These are phyloP conservation scores for Fusarium secorum DNA, from an alignment of 2,329 filamentous ascomycete species.

Conservation along the genomic window DNA sequence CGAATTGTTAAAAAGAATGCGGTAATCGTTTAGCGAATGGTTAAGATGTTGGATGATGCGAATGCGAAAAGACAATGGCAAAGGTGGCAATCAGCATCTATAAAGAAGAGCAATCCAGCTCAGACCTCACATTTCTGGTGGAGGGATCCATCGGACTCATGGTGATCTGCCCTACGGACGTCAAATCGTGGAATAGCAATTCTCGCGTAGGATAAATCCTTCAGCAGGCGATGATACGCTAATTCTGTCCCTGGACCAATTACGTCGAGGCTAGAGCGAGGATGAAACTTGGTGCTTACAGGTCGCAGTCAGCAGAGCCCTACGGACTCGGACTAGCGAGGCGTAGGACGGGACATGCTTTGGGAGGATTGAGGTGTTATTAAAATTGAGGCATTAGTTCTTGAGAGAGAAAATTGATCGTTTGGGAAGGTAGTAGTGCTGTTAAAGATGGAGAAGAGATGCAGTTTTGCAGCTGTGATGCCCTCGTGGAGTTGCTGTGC, in stretches of 20 bases:
- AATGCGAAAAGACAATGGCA: background rate
- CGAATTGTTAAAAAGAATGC: background rate
- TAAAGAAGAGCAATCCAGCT: background rate
- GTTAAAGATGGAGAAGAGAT: background rate
- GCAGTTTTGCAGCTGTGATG: background rate
- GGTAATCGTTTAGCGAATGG: background rate
- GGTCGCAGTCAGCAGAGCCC: conserved; percentile 8
- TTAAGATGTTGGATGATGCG: background rate
- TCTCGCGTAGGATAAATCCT: background rate
- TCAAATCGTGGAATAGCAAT: background rate
- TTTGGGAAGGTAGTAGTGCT: background rate
- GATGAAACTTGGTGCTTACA: conserved; percentile 18
- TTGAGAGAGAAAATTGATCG: fast-evolving
- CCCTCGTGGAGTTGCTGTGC: background rate
- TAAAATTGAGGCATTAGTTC: background rate
- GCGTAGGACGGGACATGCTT: background rate
- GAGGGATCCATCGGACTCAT: conserved; percentile 8
- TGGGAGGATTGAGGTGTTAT: fast-evolving
- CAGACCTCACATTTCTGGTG: background rate
- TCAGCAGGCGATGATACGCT: background rate
- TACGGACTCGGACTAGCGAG: conserved; percentile 14
- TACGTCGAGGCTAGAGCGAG: fast-evolving
- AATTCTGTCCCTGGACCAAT: background rate
- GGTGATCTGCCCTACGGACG: conserved; percentile 3
- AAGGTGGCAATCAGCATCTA: background rate